phyloP scores from a whole-genome alignment of 345 rosid species.

The Citrus inodora region DNA sequence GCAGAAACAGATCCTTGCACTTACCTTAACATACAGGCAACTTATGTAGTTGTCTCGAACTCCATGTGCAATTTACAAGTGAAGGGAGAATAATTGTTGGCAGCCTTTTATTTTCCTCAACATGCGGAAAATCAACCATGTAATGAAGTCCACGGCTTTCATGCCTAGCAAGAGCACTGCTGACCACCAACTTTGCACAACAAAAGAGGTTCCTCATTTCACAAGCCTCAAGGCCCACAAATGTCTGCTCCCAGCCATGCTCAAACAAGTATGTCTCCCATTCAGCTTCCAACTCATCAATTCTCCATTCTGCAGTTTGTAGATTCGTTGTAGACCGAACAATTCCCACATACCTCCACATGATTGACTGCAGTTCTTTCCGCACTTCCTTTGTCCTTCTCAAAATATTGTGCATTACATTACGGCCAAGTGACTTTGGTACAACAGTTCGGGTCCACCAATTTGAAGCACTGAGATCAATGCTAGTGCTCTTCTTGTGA shows the following conservation, averaged over 20 bases:
- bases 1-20: no score
- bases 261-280: conserved; percentile 84
- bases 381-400: conserved; percentile 57
- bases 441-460: conserved; percentile 71
- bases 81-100: conserved; percentile 87
- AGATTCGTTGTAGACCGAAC: conserved; percentile 81
- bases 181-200: conserved; percentile 87
- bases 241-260: conserved; percentile 81
- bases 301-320: conserved; percentile 50
- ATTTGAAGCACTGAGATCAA: conserved; percentile 39
- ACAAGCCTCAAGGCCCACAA: conserved; percentile 84
- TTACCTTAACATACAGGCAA: conserved; percentile 20
- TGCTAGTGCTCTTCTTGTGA: conserved; percentile 57
- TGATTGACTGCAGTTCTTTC: conserved; percentile 72
- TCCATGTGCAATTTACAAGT: conserved; percentile 61
- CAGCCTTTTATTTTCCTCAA: conserved; percentile 85
- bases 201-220: conserved; percentile 96
- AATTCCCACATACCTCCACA: conserved; percentile 93
- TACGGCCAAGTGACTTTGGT: conserved; percentile 44
- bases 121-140: conserved; percentile 72
- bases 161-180: conserved; percentile 86
- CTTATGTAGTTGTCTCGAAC: conserved; percentile 73
- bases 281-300: conserved; percentile 55
- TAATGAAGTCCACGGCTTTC: conserved; percentile 98
- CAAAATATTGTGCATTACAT: conserved; percentile 39